These are phyloP conservation scores for Quercus berberidifolia DNA, from an alignment of 306 rosid genomes.

Conservation along the genomic window DNA sequence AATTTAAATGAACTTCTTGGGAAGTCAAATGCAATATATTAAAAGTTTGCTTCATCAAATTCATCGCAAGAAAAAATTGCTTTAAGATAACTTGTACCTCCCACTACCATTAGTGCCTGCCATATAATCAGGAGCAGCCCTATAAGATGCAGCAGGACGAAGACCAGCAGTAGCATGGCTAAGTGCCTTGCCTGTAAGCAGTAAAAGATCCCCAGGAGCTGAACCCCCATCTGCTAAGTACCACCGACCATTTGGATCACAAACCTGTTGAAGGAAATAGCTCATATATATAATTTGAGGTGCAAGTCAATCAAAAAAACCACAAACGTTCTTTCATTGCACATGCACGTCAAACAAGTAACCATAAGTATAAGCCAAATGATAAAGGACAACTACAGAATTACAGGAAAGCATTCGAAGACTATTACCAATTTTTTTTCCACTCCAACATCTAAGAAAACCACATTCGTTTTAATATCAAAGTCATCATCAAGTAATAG, in stretches of 20 bases:
- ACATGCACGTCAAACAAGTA: background rate
- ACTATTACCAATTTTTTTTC: background rate
- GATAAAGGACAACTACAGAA: background rate
- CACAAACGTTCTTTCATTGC: conserved; percentile 4
- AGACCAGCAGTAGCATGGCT: conserved; percentile 93
- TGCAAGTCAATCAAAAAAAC: background rate
- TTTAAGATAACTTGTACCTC: conserved; percentile 44
- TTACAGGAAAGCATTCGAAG: background rate
- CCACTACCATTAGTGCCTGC: conserved; percentile 56
- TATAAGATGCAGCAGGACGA: conserved; percentile 80
- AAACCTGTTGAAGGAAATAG: conserved; percentile 54
- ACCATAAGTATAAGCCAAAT: background rate
- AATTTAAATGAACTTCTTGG: conserved; percentile 31
- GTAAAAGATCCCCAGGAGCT: conserved; percentile 86
- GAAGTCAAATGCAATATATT: conserved; percentile 4
- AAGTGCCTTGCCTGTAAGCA: conserved; percentile 90
- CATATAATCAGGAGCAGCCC: conserved; percentile 63
- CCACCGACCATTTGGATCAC: conserved; percentile 97
- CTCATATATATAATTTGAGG: background rate
- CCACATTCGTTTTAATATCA: background rate
- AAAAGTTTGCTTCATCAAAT: conserved; percentile 18
- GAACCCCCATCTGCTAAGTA: conserved; percentile 74
- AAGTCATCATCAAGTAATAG: conserved; percentile 22
- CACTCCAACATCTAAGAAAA: background rate
- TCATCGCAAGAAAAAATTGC: conserved; percentile 2